phyloP scores from a whole-genome alignment of 116 monocot genomes.

The Dioscorea cayenensis region DNA sequence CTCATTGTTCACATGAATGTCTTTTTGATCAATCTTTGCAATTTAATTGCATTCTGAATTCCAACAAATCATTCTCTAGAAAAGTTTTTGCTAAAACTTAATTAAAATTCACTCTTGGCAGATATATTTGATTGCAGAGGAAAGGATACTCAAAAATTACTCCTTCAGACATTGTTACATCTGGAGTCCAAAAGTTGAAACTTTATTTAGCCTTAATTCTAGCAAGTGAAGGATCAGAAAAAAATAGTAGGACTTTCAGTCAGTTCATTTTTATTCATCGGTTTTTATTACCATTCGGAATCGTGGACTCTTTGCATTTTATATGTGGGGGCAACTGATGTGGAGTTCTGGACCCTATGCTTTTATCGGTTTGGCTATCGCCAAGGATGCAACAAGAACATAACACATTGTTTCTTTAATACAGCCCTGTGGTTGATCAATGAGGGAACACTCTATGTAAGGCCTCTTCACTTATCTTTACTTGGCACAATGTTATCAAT shows the following conservation, averaged over 20 bases:
- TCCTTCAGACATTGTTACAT: slow-evolving; percentile 40
- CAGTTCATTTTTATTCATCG: slow-evolving; percentile 42
- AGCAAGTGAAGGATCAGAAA: slow-evolving; percentile 31
- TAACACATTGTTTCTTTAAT: slow-evolving; percentile 61
- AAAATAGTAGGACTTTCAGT: slow-evolving; percentile 67
- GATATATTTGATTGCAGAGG: slow-evolving; percentile 83
- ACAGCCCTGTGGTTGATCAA: slow-evolving; percentile 72
- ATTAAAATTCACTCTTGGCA: slow-evolving; percentile 19
- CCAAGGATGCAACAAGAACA: slow-evolving; percentile 63
- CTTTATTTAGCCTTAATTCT: slow-evolving; percentile 52
- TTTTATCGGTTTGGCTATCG: slow-evolving; percentile 59
- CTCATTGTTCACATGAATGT: no score
- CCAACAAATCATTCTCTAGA: not conserved
- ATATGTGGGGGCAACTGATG: slow-evolving; percentile 36
- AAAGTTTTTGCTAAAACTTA: not conserved
- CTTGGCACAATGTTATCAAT: no score
- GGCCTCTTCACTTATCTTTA: slow-evolving; percentile 5
- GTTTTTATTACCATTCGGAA: slow-evolving; percentile 54
- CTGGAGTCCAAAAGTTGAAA: slow-evolving; percentile 31
- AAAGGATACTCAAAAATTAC: slow-evolving; percentile 57
- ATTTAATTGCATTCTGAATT: not conserved
- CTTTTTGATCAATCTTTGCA: no score
- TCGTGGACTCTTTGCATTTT: slow-evolving; percentile 64
- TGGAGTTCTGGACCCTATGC: slow-evolving; percentile 80
- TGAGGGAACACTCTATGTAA: slow-evolving; percentile 90